Evolutionary conservation across 345 rosid genomes (phyloP).

Genomic region (Acer saccharum): DNA sequence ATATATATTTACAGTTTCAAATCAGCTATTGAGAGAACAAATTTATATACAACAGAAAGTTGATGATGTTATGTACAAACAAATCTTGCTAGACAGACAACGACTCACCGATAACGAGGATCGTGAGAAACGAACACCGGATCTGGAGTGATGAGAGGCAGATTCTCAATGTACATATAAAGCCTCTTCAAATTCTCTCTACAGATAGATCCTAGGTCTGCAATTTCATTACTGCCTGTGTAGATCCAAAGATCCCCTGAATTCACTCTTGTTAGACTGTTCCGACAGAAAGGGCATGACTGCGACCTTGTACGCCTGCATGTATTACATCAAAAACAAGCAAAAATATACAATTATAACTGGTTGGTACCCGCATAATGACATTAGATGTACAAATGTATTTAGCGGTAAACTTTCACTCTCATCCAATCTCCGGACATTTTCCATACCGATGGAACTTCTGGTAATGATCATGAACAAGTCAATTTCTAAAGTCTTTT

Average conservation of each 20-base stretch:
- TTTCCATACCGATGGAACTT: no score
- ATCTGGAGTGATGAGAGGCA: conserved; percentile 61
- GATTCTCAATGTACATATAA: conserved; percentile 56
- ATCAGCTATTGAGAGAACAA: neutral
- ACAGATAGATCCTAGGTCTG: conserved; percentile 50
- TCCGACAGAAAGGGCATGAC: conserved; percentile 92
- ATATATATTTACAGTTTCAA: conserved; percentile 24
- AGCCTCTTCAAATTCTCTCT: conserved; percentile 74
- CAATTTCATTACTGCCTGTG: conserved; percentile 48
- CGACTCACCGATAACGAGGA: conserved; percentile 38
- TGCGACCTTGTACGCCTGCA: conserved; percentile 71
- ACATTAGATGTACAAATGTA: no score
- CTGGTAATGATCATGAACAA: no score
- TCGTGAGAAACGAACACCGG: conserved; percentile 45
- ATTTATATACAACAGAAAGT: conserved; percentile 24
- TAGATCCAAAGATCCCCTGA: conserved; percentile 86
- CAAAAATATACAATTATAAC: neutral
- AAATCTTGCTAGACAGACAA: neutral
- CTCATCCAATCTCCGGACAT: no score
- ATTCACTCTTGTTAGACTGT: conserved; percentile 71
- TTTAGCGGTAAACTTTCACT: no score
- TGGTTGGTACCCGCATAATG: no score
- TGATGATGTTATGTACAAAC: conserved; percentile 25
- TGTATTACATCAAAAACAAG: neutral
- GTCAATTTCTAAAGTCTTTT: no score